Evolutionary conservation across 2,329 filamentous ascomycete species (phyloP), one percentile per base, ranked within the genome.

Genomic region (Fusarium zealandicum): DNA sequence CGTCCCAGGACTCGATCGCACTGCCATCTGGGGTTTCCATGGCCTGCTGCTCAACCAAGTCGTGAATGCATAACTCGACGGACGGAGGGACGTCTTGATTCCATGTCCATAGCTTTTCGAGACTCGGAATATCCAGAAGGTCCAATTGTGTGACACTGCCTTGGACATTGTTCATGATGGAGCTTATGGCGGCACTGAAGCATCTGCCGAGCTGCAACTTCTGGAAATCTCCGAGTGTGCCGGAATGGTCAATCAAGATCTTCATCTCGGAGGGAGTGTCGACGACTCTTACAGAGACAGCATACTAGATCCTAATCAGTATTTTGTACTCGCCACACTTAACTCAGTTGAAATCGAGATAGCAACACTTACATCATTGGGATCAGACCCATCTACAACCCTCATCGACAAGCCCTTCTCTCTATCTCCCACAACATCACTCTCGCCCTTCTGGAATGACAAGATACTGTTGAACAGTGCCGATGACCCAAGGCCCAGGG

Each of bases 371-470:
- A 53, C 50, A 32, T 54, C 51, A 20, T 38, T 49, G 5, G 51
- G 44, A 30, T 54, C 51, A 7, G 49, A 13, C 22, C 51, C 51
- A 39, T 10, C 44, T 18, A 31, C 27, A 31, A 54, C 12, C 7
- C 27, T 30, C 33, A 54, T 49, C 6, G 33, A 27, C 17, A 54
- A 38, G 9, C 37, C 32, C 1, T 30, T 32, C 9, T 6, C 10
- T 10, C 10, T 5, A 7, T 20, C 13, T 10, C 28, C 27, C 3
- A 25, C 8, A 31, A 25, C 20, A 38, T 9, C 14, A 4, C 6
- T 10, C 31, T 52, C n/a, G 17, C 22, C 32, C 18, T 49, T 54
- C 12, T 54, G 51, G 16, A 49, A 54, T 11, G 51, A 54, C 3
- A 54, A 17, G 4, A 39, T 44, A 9, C 31, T 54, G 37, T 54